phyloP scores from a whole-genome alignment of 192 early-diverging fungal species.

The Coemansia brasiliensis region DNA sequence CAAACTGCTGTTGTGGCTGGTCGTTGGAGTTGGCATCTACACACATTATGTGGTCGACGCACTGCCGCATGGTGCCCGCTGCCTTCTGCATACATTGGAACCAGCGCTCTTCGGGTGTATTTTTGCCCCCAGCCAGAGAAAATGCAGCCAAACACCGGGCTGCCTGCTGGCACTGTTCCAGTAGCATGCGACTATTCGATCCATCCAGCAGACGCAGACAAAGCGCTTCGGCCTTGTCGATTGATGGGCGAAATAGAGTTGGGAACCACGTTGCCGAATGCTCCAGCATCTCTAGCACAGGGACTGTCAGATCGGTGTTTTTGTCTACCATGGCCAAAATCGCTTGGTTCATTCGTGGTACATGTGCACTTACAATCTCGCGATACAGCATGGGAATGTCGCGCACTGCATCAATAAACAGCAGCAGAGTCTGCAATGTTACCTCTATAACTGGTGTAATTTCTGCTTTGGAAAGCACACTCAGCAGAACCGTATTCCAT shows the following conservation, averaged over 20 bases:
- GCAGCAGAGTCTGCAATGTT: slow-evolving; percentile 30
- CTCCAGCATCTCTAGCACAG: slow-evolving; percentile 29
- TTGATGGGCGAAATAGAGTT: slow-evolving; percentile 41
- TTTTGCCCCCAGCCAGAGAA: slow-evolving; percentile 38
- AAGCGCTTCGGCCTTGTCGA: slow-evolving; percentile 43
- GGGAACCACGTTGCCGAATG: slow-evolving; percentile 50
- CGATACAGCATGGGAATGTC: slow-evolving; percentile 40
- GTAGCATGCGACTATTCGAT: not conserved
- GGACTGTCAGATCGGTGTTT: slow-evolving; percentile 24
- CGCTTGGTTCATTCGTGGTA: slow-evolving; percentile 50
- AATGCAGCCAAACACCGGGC: slow-evolving; percentile 29
- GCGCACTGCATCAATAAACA: slow-evolving; percentile 46
- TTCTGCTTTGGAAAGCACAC: slow-evolving; percentile 35
- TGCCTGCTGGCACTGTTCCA: slow-evolving; percentile 11
- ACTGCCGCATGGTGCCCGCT: slow-evolving; percentile 38
- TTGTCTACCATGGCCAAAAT: slow-evolving; percentile 41
- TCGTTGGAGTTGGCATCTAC: not conserved
- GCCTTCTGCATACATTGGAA: slow-evolving; percentile 33
- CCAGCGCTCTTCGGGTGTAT: slow-evolving; percentile 47
- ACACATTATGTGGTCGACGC: slow-evolving; percentile 47
- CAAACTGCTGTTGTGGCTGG: slow-evolving; percentile 4
- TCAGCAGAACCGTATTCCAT: slow-evolving; percentile 40
- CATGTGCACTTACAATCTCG: slow-evolving; percentile 42
- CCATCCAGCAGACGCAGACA: slow-evolving; percentile 35
- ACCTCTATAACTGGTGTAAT: slow-evolving; percentile 20